These are phyloP conservation scores for Nemophila menziesii DNA, from an alignment of 257 asterid genomes.

Conservation along the genomic window DNA sequence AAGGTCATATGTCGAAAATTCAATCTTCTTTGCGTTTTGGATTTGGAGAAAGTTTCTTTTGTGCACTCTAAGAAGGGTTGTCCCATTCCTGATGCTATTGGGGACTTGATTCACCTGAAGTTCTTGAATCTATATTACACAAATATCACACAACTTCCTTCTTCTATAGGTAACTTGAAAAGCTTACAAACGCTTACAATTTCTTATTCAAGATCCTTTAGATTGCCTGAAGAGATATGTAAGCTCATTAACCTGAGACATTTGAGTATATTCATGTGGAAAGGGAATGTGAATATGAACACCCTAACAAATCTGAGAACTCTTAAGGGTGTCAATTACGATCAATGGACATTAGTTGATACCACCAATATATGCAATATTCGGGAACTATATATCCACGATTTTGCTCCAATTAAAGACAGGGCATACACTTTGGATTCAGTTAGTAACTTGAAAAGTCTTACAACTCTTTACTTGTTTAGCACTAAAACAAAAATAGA, in stretches of 20 bases:
- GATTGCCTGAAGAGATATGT: conserved; percentile 1
- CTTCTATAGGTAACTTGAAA: conserved; percentile 4
- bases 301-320: conserved; percentile 2
- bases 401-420: not conserved
- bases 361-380: conserved; percentile 4
- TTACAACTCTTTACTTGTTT: not conserved
- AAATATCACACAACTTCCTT: not conserved
- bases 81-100: too few relatives aligned
- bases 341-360: conserved; percentile 6
- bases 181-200: not conserved
- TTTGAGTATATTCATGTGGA: not conserved
- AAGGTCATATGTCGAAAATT: not conserved
- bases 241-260: conserved; percentile 7
- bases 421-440: too few relatives aligned
- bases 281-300: not conserved
- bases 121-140: conserved; percentile 1
- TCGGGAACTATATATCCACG: conserved; percentile 1
- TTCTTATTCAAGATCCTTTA: not conserved
- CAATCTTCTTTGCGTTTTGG: conserved; percentile 3
- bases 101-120: conserved; percentile 2
- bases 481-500: too few relatives aligned
- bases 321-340: not conserved
- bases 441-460: conserved; percentile 4
- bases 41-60: not conserved
- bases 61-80: too few relatives aligned